These are phyloP conservation scores for Leersia perrieri DNA, from an alignment of 176 grass and related monocot genomes.

Conservation along the genomic window DNA sequence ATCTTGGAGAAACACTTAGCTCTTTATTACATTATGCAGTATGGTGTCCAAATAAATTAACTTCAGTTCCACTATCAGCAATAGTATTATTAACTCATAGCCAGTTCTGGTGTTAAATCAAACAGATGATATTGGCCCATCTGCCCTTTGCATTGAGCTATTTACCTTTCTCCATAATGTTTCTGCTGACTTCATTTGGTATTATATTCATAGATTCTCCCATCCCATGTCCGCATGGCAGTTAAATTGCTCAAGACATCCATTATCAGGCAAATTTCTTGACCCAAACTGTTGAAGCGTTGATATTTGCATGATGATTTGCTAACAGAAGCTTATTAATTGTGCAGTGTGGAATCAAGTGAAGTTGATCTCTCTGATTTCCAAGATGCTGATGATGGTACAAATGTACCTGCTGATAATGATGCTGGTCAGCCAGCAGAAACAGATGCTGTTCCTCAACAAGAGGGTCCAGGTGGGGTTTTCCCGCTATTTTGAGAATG, in stretches of 20 bases:
- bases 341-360: conserved; percentile 94
- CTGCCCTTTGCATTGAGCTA: background rate
- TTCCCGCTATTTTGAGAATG: background rate
- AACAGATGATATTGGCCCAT: background rate
- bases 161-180: background rate
- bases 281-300: background rate
- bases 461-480: conserved; percentile 52
- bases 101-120: background rate
- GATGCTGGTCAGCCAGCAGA: conserved; percentile 36
- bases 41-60: background rate
- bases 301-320: conserved; percentile 25
- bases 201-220: conserved; percentile 62
- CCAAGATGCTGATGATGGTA: conserved; percentile 63
- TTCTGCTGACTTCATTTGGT: conserved; percentile 18
- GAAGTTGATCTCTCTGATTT: conserved; percentile 98
- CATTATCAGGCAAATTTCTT: conserved; percentile 70
- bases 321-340: conserved; percentile 1
- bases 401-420: conserved; percentile 28
- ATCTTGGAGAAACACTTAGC: background rate
- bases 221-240: conserved; percentile 86
- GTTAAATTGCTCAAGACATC: conserved; percentile 97
- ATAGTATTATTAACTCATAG: conserved; percentile 2
- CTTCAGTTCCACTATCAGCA: background rate
- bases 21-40: conserved; percentile 17
- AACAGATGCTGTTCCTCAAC: conserved; percentile 33